Conservation (phyloP, 1,139 yeast species). For the Meyerozyma carpophila region DNA sequence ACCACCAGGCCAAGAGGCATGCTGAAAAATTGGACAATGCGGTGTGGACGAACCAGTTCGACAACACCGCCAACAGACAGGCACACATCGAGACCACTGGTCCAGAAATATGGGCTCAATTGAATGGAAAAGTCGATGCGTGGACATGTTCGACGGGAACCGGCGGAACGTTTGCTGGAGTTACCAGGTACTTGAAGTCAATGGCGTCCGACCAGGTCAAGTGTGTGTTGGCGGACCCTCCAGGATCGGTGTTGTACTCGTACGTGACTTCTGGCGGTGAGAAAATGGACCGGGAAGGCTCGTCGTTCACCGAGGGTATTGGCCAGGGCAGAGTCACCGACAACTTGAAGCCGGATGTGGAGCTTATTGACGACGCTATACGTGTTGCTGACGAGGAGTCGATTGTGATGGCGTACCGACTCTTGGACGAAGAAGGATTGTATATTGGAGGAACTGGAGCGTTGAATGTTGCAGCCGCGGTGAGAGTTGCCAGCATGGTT, state of each 20-base stretch:
- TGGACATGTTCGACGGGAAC: constrained; percentile 90
- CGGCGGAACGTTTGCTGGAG: constrained; percentile 88
- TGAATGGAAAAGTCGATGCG: constrained; percentile 74
- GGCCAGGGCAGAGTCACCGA: constrained; percentile 93
- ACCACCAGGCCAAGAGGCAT: constrained; percentile 79
- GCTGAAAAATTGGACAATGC: constrained; percentile 73
- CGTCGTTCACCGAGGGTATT: constrained; percentile 90
- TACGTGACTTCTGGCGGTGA: constrained; percentile 66
- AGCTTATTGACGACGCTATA: constrained; percentile 66
- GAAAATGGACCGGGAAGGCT: constrained; percentile 61
- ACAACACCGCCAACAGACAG: constrained; percentile 79
- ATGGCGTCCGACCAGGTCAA: constrained; percentile 54
- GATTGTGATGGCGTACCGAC: constrained; percentile 74
- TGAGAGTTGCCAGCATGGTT: constrained; percentile 61
- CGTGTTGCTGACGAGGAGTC: constrained; percentile 69
- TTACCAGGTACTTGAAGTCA: constrained; percentile 67
- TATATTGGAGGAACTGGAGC: constrained; percentile 89
- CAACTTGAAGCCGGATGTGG: constrained; percentile 69
- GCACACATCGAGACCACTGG: constrained; percentile 92
- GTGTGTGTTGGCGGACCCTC: constrained; percentile 83
- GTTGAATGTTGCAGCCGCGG: constrained; percentile 78
- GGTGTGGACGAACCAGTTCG: constrained; percentile 90
- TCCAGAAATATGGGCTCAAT: constrained; percentile 87
- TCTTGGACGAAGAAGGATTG: constrained; percentile 85
- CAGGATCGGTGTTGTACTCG: constrained; percentile 81